Evolutionary conservation across 805 yeast species (phyloP).

Genomic region (Yamadazyma sp.): DNA sequence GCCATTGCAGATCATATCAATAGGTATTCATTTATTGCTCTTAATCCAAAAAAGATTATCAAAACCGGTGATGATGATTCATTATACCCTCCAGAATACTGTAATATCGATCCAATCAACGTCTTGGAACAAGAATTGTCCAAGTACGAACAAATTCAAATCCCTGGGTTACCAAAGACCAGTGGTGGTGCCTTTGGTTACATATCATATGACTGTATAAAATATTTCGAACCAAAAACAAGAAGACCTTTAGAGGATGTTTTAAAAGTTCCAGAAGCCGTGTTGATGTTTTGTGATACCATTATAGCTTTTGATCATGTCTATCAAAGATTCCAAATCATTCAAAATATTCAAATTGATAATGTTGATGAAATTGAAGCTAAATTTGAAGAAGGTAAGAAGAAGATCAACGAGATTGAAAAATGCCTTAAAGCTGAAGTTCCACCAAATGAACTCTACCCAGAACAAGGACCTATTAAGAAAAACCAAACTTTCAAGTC

Average conservation of each 20-base stretch:
- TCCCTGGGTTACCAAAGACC: conserved; percentile 78
- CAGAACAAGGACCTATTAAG: conserved; percentile 72
- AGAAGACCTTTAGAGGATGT: conserved; percentile 72
- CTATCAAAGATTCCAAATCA: conserved; percentile 86
- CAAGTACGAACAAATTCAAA: conserved; percentile 61
- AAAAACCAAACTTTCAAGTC: conserved; percentile 71
- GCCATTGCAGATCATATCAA: conserved; percentile 85
- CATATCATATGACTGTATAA: conserved; percentile 93
- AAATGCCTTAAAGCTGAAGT: conserved; percentile 42
- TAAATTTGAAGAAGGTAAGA: conserved; percentile 53
- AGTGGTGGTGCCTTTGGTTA: conserved; percentile 98
- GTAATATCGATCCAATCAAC: conserved; percentile 75
- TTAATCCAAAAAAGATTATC: conserved; percentile 76
- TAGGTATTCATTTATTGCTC: conserved; percentile 88
- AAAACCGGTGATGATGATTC: conserved; percentile 69
- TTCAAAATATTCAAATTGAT: conserved; percentile 65
- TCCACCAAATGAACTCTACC: conserved; percentile 50
- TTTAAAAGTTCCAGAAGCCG: conserved; percentile 84
- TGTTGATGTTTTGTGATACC: conserved; percentile 85
- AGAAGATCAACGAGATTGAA: conserved; percentile 57
- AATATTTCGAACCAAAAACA: conserved; percentile 94
- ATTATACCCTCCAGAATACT: conserved; percentile 20
- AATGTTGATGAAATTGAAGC: conserved; percentile 27
- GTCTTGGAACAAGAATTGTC: conserved; percentile 73
- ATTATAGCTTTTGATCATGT: conserved; percentile 93